These are phyloP conservation scores for Cucurbita maxima DNA, from an alignment of 306 rosid species.

Conservation along the genomic window DNA sequence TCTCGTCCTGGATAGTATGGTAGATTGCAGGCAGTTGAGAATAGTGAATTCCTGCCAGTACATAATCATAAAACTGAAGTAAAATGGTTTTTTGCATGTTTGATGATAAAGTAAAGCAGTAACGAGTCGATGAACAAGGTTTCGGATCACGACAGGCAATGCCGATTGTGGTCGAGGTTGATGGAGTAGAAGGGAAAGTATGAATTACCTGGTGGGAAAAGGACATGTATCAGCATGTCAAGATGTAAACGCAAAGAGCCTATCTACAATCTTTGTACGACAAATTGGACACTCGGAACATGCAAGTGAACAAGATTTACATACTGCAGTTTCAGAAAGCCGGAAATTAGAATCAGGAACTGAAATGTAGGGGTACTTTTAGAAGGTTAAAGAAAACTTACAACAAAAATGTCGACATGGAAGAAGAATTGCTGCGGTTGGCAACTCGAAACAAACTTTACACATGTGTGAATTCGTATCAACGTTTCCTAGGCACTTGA, in stretches of 20 bases:
- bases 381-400: conserved; percentile 24
- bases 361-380: too few relatives aligned
- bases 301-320: conserved; percentile 96
- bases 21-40: conserved; percentile 10
- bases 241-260: conserved; percentile 88
- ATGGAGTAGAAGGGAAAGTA: background rate
- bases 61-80: background rate
- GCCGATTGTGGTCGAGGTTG: background rate
- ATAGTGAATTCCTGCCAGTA: conserved; percentile 36
- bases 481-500: conserved; percentile 57
- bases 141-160: background rate
- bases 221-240: conserved; percentile 18
- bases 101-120: background rate
- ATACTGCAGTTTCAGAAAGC: conserved; percentile 26
- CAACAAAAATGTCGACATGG: conserved; percentile 98
- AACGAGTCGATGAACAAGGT: background rate
- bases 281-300: conserved; percentile 97
- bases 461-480: conserved; percentile 85
- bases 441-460: conserved; percentile 90
- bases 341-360: background rate
- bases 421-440: conserved; percentile 93
- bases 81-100: background rate
- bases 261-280: conserved; percentile 87
- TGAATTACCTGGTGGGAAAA: conserved; percentile 26
- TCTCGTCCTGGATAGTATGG: conserved; percentile 39